Evolutionary conservation across 75 land plant genomes (phyloP).

Genomic region (Picea sitchensis): DNA sequence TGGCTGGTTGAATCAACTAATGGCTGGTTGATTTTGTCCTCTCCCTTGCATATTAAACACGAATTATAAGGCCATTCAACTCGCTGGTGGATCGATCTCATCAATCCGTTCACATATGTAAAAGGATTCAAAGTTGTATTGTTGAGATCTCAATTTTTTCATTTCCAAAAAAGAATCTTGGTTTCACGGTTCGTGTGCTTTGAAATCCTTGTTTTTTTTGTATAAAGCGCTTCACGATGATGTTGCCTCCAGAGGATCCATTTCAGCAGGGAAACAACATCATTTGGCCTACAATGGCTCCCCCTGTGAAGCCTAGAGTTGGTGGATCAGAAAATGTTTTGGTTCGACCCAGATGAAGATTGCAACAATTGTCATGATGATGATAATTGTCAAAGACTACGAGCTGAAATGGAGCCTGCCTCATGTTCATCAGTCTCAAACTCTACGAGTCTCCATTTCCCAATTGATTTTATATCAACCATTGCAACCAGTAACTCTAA

Average conservation of each 20-base stretch:
- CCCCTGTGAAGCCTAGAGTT: slow-evolving; percentile 5
- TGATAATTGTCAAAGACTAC: neutral
- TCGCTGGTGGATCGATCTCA: no score
- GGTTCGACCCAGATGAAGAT: slow-evolving; percentile 8
- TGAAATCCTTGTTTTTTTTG: neutral
- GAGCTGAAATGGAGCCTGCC: neutral
- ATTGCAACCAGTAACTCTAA: slow-evolving; percentile 7
- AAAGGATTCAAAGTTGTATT: no score
- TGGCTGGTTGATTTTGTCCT: no score
- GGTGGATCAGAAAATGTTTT: slow-evolving; percentile 5
- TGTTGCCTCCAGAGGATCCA: slow-evolving; percentile 7
- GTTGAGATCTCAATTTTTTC: no score
- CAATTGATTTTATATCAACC: neutral
- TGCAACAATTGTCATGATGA: neutral
- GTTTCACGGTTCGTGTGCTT: neutral
- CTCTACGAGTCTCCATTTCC: neutral
- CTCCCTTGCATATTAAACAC: no score
- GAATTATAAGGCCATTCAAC: no score
- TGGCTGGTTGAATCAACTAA: no score
- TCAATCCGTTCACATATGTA: no score
- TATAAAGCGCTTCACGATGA: neutral
- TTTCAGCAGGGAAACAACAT: slow-evolving; percentile 1
- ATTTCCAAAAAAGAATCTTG: no score
- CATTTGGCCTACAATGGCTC: neutral
- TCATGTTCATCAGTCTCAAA: neutral